Evolutionary conservation across 2,329 filamentous ascomycete genomes (phyloP).

Genomic region (Xylaria sp.): DNA sequence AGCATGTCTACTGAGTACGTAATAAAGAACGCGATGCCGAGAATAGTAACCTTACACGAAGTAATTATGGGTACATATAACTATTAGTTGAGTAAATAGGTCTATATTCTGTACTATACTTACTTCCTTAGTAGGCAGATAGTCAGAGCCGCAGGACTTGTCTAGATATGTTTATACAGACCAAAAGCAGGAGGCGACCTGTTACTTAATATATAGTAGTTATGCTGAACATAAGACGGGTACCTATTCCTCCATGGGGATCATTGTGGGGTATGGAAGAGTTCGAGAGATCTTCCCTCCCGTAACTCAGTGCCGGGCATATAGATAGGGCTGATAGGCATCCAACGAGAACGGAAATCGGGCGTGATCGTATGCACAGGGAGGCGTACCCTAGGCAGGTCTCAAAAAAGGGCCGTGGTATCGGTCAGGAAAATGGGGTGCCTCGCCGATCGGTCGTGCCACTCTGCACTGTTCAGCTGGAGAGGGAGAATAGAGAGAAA

Average conservation of each 20-base stretch:
- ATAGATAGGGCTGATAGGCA: not conserved
- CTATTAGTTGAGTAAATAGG: not conserved
- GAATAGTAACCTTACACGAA: not conserved
- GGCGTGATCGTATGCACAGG: constrained; percentile 11
- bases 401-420: constrained; percentile 8
- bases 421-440: not conserved
- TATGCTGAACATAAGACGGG: not conserved
- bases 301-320: not conserved
- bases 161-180: not conserved
- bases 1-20: not conserved
- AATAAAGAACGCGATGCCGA: not conserved
- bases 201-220: not conserved
- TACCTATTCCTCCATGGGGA: not conserved
- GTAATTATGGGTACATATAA: not conserved
- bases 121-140: not conserved
- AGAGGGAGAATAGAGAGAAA: not conserved
- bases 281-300: constrained; percentile 1
- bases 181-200: not conserved
- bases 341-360: constrained; percentile 2
- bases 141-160: not conserved
- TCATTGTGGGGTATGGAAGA: not conserved
- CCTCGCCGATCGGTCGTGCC: constrained; percentile 17
- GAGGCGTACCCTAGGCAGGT: constrained; percentile 1
- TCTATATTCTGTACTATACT: not conserved
- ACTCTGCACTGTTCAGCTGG: constrained; percentile 1